A percentile compares a stretch with the other conserved stretches of the same genome.
phyloP scores from a whole-genome alignment of 306 rosid genomes.

The Bauhinia variegata region DNA sequence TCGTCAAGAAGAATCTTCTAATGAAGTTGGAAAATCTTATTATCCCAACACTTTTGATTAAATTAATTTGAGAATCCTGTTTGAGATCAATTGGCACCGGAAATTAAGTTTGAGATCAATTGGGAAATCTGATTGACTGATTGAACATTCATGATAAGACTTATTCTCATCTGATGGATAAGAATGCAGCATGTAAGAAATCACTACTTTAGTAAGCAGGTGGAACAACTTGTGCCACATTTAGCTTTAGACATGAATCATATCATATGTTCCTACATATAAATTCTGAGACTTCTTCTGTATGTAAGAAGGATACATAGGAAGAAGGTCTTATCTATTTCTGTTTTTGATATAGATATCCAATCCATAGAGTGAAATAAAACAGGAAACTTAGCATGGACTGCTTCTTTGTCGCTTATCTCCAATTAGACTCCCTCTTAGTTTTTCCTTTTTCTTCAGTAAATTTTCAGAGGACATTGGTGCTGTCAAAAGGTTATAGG shows the following conservation, averaged over 20 bases:
- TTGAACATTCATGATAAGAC: slow-evolving; percentile 29
- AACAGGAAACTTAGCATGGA: neutral
- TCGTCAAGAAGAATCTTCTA: slow-evolving; percentile 44
- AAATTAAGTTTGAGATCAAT: slow-evolving; percentile 15
- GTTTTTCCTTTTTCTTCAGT: neutral
- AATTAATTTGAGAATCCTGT: neutral
- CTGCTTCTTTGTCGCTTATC: neutral
- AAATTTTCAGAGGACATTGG: too few species aligned
- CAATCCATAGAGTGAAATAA: slow-evolving; percentile 15
- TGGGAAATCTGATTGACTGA: slow-evolving; percentile 36
- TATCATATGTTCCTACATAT: neutral
- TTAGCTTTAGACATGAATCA: neutral
- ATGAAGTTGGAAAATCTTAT: slow-evolving; percentile 8
- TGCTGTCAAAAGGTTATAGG: too few species aligned
- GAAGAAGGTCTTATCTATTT: slow-evolving; percentile 17
- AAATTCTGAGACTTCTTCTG: slow-evolving; percentile 16
- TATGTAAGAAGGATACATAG: slow-evolving; percentile 6
- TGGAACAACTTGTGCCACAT: slow-evolving; percentile 34
- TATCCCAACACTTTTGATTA: slow-evolving; percentile 1
- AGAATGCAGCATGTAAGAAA: slow-evolving; percentile 32
- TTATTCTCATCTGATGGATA: slow-evolving; percentile 40
- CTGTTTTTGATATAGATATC: neutral
- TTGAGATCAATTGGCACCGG: neutral
- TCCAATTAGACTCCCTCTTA: neutral
- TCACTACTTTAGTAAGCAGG: slow-evolving; percentile 29